A percentile compares a stretch with the other conserved stretches of the same genome.
These are phyloP conservation scores for Paulownia fortunei DNA, from an alignment of 257 asterid species.

Conservation along the genomic window DNA sequence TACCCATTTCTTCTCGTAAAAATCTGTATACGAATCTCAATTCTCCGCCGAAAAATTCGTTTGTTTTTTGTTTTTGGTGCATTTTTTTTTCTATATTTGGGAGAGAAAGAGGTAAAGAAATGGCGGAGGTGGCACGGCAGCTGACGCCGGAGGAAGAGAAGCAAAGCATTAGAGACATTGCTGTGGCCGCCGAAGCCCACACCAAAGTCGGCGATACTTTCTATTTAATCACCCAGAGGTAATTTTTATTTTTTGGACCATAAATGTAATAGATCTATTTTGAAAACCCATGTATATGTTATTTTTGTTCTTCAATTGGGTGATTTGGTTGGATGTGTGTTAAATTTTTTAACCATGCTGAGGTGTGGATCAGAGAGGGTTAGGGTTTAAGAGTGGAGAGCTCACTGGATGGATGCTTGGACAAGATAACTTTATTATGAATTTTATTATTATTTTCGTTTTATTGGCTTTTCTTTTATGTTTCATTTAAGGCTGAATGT, in stretches of 20 bases:
- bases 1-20: not conserved
- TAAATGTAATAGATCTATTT: constrained; percentile 30
- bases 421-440: not conserved
- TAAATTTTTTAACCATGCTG: not conserved
- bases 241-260: not conserved
- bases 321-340: constrained; percentile 18
- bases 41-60: not conserved
- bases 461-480: not conserved
- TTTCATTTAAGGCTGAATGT: constrained; percentile 15
- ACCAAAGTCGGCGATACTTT: constrained; percentile 87
- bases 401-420: constrained; percentile 23
- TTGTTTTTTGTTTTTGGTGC: too few relatives aligned
- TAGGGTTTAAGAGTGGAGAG: constrained; percentile 46
- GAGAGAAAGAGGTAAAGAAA: constrained; percentile 28
- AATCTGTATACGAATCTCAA: not conserved
- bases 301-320: not conserved
- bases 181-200: constrained; percentile 80
- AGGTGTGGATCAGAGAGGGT: constrained; percentile 24
- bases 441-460: not conserved
- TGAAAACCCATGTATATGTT: not conserved
- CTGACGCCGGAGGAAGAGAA: constrained; percentile 95
- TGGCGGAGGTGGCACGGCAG: constrained; percentile 76
- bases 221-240: constrained; percentile 89
- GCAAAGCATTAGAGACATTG: constrained; percentile 71
- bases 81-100: constrained; percentile 16